A percentile compares a stretch with the other conserved stretches of the same genome.
These are phyloP conservation scores for Solanum sparsipilum DNA, from an alignment of 257 asterid genomes.

Conservation along the genomic window DNA sequence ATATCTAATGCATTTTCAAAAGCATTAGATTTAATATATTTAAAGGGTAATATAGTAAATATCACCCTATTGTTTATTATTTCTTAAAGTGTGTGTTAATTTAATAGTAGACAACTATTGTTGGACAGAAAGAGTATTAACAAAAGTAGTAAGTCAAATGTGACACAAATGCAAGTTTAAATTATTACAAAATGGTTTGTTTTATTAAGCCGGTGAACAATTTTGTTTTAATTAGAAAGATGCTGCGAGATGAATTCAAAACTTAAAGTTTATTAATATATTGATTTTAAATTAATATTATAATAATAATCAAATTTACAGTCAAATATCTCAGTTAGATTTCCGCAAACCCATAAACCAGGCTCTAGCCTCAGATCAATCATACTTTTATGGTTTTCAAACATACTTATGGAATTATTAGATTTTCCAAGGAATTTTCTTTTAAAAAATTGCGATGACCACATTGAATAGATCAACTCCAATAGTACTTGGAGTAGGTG, in stretches of 20 bases:
- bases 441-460: neutral
- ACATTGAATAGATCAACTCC: neutral
- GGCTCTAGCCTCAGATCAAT: neutral
- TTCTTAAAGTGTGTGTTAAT: too few species aligned
- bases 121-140: neutral
- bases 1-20: neutral
- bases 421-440: neutral
- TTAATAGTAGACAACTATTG: too few species aligned
- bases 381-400: neutral
- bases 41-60: neutral
- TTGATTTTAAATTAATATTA: neutral
- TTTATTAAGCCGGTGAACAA: neutral
- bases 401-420: neutral
- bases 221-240: too few species aligned
- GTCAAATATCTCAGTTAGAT: neutral
- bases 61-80: neutral
- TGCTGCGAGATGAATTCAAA: neutral
- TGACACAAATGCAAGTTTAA: neutral
- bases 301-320: neutral
- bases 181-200: neutral
- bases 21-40: neutral
- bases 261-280: neutral
- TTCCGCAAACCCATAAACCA: neutral
- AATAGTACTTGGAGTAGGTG: neutral
- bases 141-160: neutral